Evolutionary conservation across 768 basidiomycete species (phyloP), one percentile per base, ranked within the genome.

Genomic region (Mycena vulgaris): DNA sequence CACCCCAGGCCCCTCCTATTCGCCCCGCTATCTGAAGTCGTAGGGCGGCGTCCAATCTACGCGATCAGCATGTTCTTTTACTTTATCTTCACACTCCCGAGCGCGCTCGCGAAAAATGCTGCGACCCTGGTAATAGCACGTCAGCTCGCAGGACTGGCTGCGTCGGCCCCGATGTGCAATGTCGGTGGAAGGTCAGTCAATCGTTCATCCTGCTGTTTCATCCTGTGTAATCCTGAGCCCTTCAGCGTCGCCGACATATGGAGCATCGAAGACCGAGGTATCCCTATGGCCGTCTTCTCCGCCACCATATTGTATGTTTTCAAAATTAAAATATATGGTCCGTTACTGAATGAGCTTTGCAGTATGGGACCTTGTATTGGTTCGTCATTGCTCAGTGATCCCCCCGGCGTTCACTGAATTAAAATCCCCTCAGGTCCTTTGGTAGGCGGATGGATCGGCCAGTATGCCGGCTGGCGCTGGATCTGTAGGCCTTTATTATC

Each of bases 201-300:
- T 28, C 47, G 23, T 7, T 1, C 58, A n/a, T n/a, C n/a, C n/a
- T n/a, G n/a, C n/a, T n/a, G n/a, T n/a, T n/a, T n/a, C n/a, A n/a
- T n/a, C 35, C 27, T 7, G 5, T 55, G 35, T 52, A 13, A 35
- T 28, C 7, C 14, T 14, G 8, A 3, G 10, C 47, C 33, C 17
- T 4, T 31, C 51, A 79, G 79, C 71, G 74, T 86, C 48, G 81
- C 84, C 5, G 85, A 86, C 73, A 73, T 84, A 8, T 86, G 84
- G 83, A 75, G 77, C 6, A 76, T 84, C 8, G 79, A 84, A 61
- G 78, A 83, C 1, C 80, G 86, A 13, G 85, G 85, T 19, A 75
- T 85, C n/a, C 86, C 87, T 7, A 87, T 88, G 79, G 83, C 85
- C 2, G 45, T 87, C 16, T 89, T 88, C 74, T 85, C 85, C 8